These are phyloP conservation scores for Coniochaeta pulveracea DNA, from an alignment of 2,329 filamentous ascomycete species.

Conservation along the genomic window DNA sequence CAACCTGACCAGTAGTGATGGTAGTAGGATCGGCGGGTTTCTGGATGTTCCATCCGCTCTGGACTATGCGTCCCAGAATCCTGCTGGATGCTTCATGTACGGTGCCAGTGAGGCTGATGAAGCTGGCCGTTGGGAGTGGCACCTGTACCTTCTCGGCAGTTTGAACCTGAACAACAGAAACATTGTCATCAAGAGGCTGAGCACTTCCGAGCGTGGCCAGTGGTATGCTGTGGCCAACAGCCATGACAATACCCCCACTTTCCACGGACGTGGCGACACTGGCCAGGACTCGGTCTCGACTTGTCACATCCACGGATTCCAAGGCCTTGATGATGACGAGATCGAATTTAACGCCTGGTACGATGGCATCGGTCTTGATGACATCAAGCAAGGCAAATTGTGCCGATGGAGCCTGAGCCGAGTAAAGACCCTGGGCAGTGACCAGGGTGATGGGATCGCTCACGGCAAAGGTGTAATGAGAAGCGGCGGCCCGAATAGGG, in stretches of 20 bases:
- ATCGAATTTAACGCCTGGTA: not conserved
- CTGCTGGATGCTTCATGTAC: too few species aligned
- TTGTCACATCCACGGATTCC: not conserved
- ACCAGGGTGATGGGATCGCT: constrained; percentile 5
- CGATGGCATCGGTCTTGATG: constrained; percentile 1
- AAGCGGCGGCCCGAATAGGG: constrained; percentile 7
- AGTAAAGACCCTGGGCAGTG: constrained; percentile 2
- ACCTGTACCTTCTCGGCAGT: too few species aligned
- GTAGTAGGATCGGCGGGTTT: not conserved
- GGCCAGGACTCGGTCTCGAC: too few species aligned
- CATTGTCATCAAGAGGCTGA: too few species aligned
- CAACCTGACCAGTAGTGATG: not conserved
- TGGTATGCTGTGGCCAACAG: too few species aligned
- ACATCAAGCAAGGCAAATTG: constrained; percentile 6
- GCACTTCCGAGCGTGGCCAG: too few species aligned
- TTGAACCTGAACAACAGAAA: too few species aligned
- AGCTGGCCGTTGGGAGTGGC: too few species aligned
- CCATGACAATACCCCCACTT: too few species aligned
- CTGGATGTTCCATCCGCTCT: not conserved
- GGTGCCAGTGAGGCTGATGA: too few species aligned
- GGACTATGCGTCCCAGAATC: too few species aligned
- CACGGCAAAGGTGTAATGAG: constrained; percentile 8
- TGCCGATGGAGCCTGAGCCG: not conserved
- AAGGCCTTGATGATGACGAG: constrained; percentile 2
- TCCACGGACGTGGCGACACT: too few species aligned